Percentiles rank a stretch among this genome's conserved stretches.
These are phyloP conservation scores for Thoreauomyces humboldtii DNA, from an alignment of 192 early-diverging fungal genomes.

Conservation along the genomic window DNA sequence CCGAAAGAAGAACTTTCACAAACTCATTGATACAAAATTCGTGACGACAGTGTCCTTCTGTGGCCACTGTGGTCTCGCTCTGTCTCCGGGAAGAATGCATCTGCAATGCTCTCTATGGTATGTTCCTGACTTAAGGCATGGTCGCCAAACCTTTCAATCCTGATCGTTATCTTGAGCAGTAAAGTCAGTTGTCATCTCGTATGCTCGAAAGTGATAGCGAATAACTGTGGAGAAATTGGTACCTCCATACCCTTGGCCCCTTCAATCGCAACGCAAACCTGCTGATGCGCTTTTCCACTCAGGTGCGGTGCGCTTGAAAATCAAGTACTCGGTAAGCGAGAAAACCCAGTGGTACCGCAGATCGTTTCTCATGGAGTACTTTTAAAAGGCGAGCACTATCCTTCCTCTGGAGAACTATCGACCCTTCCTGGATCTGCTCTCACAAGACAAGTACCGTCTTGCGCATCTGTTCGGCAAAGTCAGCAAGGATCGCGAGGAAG, in stretches of 20 bases:
- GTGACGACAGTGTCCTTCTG: constrained; percentile 6
- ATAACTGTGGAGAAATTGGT: constrained; percentile 25
- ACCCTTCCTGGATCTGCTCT: constrained; percentile 19
- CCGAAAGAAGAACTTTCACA: constrained; percentile 15
- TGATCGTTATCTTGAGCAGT: neutral
- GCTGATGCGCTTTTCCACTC: neutral
- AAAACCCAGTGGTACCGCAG: neutral
- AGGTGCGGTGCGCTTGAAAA: constrained; percentile 20
- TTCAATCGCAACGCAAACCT: too few relatives aligned
- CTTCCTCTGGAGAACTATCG: constrained; percentile 19
- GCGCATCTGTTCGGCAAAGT: constrained; percentile 27
- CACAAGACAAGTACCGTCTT: constrained; percentile 10
- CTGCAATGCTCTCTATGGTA: constrained; percentile 22
- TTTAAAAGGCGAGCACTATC: constrained; percentile 16
- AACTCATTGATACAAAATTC: constrained; percentile 24
- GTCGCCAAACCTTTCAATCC: too few relatives aligned
- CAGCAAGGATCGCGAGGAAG: constrained; percentile 32
- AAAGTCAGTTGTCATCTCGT: constrained; percentile 16
- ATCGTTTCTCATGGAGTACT: too few relatives aligned
- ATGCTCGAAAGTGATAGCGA: constrained; percentile 23
- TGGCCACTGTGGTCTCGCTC: constrained; percentile 12
- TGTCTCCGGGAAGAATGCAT: constrained; percentile 14
- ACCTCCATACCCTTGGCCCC: too few relatives aligned
- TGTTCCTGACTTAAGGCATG: too few relatives aligned
- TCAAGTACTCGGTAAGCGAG: constrained; percentile 24